Conservation (phyloP, 768 basidiomycete genomes). For the Tulasnella sp. region DNA sequence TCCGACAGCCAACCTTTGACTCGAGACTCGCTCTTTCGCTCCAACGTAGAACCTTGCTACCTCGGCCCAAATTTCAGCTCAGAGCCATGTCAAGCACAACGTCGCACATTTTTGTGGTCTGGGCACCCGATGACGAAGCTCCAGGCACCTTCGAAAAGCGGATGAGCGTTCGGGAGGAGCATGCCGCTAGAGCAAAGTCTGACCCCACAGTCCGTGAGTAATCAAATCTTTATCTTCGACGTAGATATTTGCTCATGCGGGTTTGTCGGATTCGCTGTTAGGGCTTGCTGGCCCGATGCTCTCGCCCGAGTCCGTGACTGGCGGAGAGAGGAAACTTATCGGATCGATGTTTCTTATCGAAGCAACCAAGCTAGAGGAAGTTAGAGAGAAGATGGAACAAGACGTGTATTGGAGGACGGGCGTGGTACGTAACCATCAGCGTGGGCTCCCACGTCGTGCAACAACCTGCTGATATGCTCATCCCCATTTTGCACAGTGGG, state of each 20-base stretch:
- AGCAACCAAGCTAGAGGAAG: constrained; percentile 55
- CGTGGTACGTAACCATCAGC: constrained; percentile 47
- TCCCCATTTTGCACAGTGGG: constrained; percentile 54
- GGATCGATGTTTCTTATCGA: constrained; percentile 63
- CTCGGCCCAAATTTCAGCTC: not conserved
- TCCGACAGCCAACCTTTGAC: not conserved
- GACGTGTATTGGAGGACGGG: constrained; percentile 51
- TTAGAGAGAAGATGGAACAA: constrained; percentile 47
- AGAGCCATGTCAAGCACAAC: constrained; percentile 2
- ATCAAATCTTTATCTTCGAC: constrained; percentile 29
- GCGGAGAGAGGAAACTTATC: constrained; percentile 59
- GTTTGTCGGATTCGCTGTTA: constrained; percentile 39
- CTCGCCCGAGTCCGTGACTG: constrained; percentile 56
- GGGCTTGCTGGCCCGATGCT: constrained; percentile 63
- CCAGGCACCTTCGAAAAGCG: constrained; percentile 60
- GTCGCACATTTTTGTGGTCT: constrained; percentile 54
- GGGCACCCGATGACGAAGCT: constrained; percentile 68
- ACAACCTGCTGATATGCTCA: not conserved
- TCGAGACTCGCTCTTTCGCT: not conserved
- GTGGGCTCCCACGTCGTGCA: not conserved
- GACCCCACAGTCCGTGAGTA: constrained; percentile 31
- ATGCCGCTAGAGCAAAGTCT: constrained; percentile 50
- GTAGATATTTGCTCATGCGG: not conserved
- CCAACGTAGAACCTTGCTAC: not conserved
- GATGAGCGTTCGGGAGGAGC: constrained; percentile 57